Conservation (phyloP, 371 early-diverging fungal species). For the Syncephalastrum monosporum region DNA sequence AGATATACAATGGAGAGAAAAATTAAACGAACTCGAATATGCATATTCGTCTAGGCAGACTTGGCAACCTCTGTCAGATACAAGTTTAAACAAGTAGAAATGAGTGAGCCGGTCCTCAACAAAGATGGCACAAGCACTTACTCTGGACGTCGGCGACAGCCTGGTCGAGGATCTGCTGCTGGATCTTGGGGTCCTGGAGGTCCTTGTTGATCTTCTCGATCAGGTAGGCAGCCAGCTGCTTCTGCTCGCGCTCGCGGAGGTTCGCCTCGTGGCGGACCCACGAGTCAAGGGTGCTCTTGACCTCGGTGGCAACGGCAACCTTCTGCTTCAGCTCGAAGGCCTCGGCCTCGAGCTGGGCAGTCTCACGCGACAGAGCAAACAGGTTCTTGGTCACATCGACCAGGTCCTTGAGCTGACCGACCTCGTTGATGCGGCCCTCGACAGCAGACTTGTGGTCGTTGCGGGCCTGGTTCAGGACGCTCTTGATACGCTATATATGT, state of each 20-base stretch:
- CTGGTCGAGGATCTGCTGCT: slow-evolving; percentile 58
- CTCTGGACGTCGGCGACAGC: slow-evolving; percentile 53
- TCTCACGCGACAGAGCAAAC: slow-evolving; percentile 92
- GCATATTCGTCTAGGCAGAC: slow-evolving; percentile 21
- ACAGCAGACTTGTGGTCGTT: slow-evolving; percentile 90
- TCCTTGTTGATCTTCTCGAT: slow-evolving; percentile 81
- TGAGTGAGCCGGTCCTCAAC: neutral
- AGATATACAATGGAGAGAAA: neutral
- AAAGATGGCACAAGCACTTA: slow-evolving; percentile 20
- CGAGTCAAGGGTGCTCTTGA: slow-evolving; percentile 87
- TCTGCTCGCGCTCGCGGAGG: slow-evolving; percentile 93
- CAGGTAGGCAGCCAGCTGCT: slow-evolving; percentile 81
- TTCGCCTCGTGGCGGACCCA: slow-evolving; percentile 96
- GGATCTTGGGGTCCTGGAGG: slow-evolving; percentile 79
- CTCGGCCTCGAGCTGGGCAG: slow-evolving; percentile 89
- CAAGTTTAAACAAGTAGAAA: slow-evolving; percentile 2
- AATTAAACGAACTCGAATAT: neutral
- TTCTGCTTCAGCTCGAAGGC: slow-evolving; percentile 93
- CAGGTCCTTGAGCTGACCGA: slow-evolving; percentile 90
- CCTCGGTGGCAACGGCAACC: slow-evolving; percentile 79
- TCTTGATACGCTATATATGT: slow-evolving; percentile 63
- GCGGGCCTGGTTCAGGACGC: slow-evolving; percentile 81
- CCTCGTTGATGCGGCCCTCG: slow-evolving; percentile 82
- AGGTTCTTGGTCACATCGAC: slow-evolving; percentile 91
- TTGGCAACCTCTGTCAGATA: slow-evolving; percentile 34